Evolutionary conservation across 2,329 filamentous ascomycete species (phyloP).

Genomic region (Cordyceps farinosa): DNA sequence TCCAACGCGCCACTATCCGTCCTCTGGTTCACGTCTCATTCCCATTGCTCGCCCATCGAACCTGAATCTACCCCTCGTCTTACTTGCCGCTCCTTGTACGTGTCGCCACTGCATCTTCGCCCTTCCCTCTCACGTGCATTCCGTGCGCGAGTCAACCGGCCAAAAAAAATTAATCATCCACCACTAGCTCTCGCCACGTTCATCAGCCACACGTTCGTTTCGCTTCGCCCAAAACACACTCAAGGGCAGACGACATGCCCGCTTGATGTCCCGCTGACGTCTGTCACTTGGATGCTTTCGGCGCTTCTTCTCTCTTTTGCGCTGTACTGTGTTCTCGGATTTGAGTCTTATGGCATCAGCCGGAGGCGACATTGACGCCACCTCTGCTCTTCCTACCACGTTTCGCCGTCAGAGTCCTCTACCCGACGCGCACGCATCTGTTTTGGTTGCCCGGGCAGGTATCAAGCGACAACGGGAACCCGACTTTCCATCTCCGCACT

Average conservation of each 20-base stretch:
- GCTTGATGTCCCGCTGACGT: constrained; percentile 13
- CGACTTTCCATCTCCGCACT: constrained; percentile 40
- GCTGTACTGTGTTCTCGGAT: not conserved
- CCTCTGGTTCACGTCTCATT: not conserved
- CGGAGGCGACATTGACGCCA: constrained; percentile 13
- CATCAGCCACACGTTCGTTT: constrained; percentile 40
- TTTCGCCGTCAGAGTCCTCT: not conserved
- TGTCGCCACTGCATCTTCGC: not conserved
- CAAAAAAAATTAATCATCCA: constrained; percentile 23
- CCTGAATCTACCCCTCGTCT: not conserved
- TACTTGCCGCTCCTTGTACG: not conserved
- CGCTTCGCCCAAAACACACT: constrained; percentile 23
- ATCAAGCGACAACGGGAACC: constrained; percentile 46
- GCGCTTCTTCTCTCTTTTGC: constrained; percentile 1
- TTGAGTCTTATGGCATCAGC: constrained; percentile 16
- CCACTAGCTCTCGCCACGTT: constrained; percentile 41
- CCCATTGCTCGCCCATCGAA: constrained; percentile 5
- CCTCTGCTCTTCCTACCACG: constrained; percentile 3
- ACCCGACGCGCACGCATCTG: constrained; percentile 27
- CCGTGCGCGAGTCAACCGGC: constrained; percentile 11
- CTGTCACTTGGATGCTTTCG: constrained; percentile 8
- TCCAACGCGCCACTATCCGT: constrained; percentile 8
- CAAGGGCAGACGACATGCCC: constrained; percentile 12
- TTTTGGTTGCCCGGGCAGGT: constrained; percentile 17
- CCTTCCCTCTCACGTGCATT: constrained; percentile 11